phyloP scores from a whole-genome alignment of 2,329 filamentous ascomycete genomes.

The Xylariaceae sp. region DNA sequence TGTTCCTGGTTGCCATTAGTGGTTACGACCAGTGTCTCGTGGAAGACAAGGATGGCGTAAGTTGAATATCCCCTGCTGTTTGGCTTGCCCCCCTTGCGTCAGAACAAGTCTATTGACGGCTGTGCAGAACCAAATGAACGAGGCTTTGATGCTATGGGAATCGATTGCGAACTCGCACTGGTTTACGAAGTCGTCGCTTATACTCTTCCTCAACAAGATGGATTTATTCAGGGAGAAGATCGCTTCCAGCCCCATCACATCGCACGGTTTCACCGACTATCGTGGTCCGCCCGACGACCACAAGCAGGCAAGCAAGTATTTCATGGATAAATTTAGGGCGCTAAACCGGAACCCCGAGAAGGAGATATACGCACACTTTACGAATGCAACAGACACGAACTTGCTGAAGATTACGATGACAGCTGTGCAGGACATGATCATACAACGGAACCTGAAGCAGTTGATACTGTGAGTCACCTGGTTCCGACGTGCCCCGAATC shows the following conservation, averaged over 20 bases:
- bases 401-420: conserved; percentile 85
- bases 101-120: conserved; percentile 12
- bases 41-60: conserved; percentile 93
- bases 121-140: conserved; percentile 84
- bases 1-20: conserved; percentile 94
- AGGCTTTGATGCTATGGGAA: conserved; percentile 85
- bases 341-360: conserved; percentile 73
- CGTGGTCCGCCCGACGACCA: conserved; percentile 72
- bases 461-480: conserved; percentile 67
- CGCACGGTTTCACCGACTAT: conserved; percentile 80
- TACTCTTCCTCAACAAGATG: conserved; percentile 88
- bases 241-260: conserved; percentile 70
- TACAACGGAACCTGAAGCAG: conserved; percentile 81
- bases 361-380: conserved; percentile 68
- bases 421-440: conserved; percentile 86
- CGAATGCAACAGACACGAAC: conserved; percentile 70
- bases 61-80: conserved; percentile 43
- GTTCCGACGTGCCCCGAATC: conserved; percentile 31
- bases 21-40: conserved; percentile 96
- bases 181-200: conserved; percentile 82
- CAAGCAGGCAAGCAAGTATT: conserved; percentile 79
- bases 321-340: conserved; percentile 79
- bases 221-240: conserved; percentile 84
- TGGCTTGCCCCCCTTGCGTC: neutral
- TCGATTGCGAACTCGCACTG: conserved; percentile 86